These are phyloP conservation scores for Cyclocybe aegerita DNA, from an alignment of 768 basidiomycete species.

Conservation along the genomic window DNA sequence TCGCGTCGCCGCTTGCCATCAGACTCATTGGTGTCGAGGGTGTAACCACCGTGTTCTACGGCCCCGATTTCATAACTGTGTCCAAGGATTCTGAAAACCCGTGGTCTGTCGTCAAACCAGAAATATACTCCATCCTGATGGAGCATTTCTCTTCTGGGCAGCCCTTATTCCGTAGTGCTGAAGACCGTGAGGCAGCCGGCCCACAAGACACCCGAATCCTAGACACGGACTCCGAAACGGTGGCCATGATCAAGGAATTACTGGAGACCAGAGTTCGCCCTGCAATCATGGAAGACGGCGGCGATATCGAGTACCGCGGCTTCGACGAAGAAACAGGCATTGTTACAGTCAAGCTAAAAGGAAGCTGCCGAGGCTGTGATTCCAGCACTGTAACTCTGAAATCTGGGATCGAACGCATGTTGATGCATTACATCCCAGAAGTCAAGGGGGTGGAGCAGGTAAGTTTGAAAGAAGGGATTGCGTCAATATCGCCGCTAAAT, in stretches of 20 bases:
- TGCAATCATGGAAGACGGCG: slow-evolving; percentile 98
- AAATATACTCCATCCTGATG: slow-evolving; percentile 95
- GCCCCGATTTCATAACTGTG: slow-evolving; percentile 97
- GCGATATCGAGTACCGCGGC: slow-evolving; percentile 94
- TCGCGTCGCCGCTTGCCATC: slow-evolving; percentile 92
- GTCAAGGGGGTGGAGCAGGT: slow-evolving; percentile 92
- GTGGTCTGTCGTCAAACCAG: slow-evolving; percentile 94
- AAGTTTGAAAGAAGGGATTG: slow-evolving; percentile 15
- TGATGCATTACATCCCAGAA: slow-evolving; percentile 98
- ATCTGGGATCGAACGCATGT: slow-evolving; percentile 96
- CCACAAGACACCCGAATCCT: slow-evolving; percentile 93
- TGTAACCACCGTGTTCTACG: slow-evolving; percentile 87
- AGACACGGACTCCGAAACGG: slow-evolving; percentile 93
- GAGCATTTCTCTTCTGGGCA: slow-evolving; percentile 94
- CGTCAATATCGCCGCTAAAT: slow-evolving; percentile 2
- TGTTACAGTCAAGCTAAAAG: slow-evolving; percentile 91
- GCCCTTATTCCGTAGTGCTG: slow-evolving; percentile 80
- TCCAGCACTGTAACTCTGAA: slow-evolving; percentile 95
- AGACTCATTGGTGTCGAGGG: slow-evolving; percentile 95
- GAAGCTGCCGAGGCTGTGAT: slow-evolving; percentile 94
- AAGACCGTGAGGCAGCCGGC: slow-evolving; percentile 78
- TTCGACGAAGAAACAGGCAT: slow-evolving; percentile 78
- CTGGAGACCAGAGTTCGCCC: slow-evolving; percentile 94
- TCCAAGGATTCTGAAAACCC: slow-evolving; percentile 83
- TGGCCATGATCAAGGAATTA: slow-evolving; percentile 98